These are phyloP conservation scores for Fusarium humuli DNA, from an alignment of 2,329 filamentous ascomycete species.

Conservation along the genomic window DNA sequence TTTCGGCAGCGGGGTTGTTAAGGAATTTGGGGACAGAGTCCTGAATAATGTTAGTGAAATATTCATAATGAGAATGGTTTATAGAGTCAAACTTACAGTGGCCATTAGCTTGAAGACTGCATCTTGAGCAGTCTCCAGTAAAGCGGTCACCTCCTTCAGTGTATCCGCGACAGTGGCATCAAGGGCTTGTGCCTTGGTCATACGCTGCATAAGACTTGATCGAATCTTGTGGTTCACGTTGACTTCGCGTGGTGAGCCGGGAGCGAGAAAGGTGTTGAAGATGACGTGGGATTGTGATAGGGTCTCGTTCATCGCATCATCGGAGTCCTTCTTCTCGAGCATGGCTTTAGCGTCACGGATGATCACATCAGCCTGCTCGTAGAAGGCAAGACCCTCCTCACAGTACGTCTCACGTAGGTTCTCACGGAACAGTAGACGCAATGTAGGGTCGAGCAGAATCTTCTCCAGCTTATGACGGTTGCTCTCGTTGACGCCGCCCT, in stretches of 20 bases:
- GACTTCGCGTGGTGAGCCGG: conserved; percentile 93
- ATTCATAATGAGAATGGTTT: fast-evolving
- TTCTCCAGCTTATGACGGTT: conserved; percentile 94
- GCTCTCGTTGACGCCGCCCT: conserved; percentile 79
- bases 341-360: conserved; percentile 74
- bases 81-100: conserved; percentile 74
- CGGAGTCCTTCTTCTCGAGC: conserved; percentile 67
- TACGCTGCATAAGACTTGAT: conserved; percentile 90
- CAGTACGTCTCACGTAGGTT: conserved; percentile 95
- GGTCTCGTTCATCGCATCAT: conserved; percentile 91
- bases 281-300: conserved; percentile 95
- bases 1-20: conserved; percentile 60
- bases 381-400: conserved; percentile 97
- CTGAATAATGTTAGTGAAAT: conserved; percentile 55
- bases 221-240: conserved; percentile 97
- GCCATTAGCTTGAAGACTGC: conserved; percentile 99
- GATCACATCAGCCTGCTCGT: conserved; percentile 92
- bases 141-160: conserved; percentile 84
- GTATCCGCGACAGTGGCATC: conserved; percentile 92
- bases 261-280: conserved; percentile 98
- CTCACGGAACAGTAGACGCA: conserved; percentile 90
- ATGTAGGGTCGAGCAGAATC: conserved; percentile 89
- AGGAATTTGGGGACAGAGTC: conserved; percentile 80
- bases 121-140: conserved; percentile 94
- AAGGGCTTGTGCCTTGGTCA: conserved; percentile 96